Base-by-base conservation (phyloP, 192 early-diverging fungal genomes). In the Backusella tarrabulga region DNA sequence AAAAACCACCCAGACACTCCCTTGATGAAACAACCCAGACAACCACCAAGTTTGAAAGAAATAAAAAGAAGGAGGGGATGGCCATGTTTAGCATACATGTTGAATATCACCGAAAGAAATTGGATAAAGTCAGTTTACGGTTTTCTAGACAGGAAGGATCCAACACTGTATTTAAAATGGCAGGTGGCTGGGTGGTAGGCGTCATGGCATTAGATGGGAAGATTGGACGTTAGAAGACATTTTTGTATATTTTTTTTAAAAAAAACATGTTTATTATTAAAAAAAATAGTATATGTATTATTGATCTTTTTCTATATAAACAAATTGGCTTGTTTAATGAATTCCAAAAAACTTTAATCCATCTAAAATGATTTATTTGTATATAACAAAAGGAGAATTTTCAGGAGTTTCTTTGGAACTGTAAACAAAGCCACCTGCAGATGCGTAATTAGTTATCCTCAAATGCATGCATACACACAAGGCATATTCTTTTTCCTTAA, bases 71-170 rank as follows among this genome's bases (percentile, higher is more conserved):
- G 36, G 78, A 79, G 14, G 73, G 73, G 4, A 56, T 69, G 3
- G 78, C 54, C 7, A 17, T 74, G 40, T 79, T 79, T 54, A 75
- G 67, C 11, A 79, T 79, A 11, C 66, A 75, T 15, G 40, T 71
- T 6, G 44, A 67, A 23, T 19, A 42, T 19, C 71, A 79, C 29
- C 35, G 36, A 52, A 38, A 40, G 21, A 60, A 75, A 15, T 0
- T 41, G 14, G 35, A 77, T 19, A 54, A 60, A 23, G 19, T 67
- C 35, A 75, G 35, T 38, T 67, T 77, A n/a, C 3, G 76, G 4
- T 77, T 77, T 42, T 56, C 70, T 0, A 71, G 60, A 72, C 34
- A 42, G 11, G 26, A 77, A 34, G 78, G 78, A n/a, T 79, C 78
- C n/a, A 68, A 68, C 2, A 75, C 66, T 68, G 66, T 66, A 21